Evolutionary conservation across 2,329 filamentous ascomycete genomes (phyloP), one percentile per base, ranked within the genome.

Genomic region (Chaetomium globosum): DNA sequence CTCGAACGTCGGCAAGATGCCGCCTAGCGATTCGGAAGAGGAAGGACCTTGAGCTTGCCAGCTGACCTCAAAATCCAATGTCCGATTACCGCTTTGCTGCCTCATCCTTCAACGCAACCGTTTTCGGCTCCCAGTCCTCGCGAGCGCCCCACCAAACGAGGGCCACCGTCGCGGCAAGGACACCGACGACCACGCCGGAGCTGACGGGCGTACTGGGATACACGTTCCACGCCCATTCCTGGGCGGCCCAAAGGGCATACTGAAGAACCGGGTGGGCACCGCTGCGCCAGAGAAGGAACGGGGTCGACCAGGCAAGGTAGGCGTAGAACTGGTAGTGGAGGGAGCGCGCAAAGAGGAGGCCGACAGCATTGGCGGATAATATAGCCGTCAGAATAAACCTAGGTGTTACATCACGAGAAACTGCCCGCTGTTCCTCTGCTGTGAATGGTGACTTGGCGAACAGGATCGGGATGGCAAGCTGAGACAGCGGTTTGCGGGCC

Each of bases 321-420:
- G 91, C 87, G 78, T 93, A 97, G 81, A 97, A 97, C 74, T 97
- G 93, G 81, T 97, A 97, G 80, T 97, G 93, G 71, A 97, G 83
- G 63, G 90, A 94, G 65, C 93, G 84, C 30, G 93, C 93, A 74
- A 92, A 96, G 55, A 97, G 83, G 78, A 96, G 83, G 46, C 93
- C 93, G 64, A 96, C 85, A 33, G 87, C 81, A 70, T 93, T 89
- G 68, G 92, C 89, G 12, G 88, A 87, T 60, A 97, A 83, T 53
- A 96, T 84, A 4, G 88, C 87, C 5, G 89, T 92, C 81, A 91
- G 85, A 69, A 94, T 84, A 76, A 91, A 96, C 52, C 85, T 81
- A 12, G 89, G 87, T 3, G 88, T 89, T 65, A 94, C 81, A 39
- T 82, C 80, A 55, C 81, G 77, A 12, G 85, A 80, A 53, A 88